phyloP scores from a whole-genome alignment of 2,329 filamentous ascomycete genomes.

The Daldinia sp. region DNA sequence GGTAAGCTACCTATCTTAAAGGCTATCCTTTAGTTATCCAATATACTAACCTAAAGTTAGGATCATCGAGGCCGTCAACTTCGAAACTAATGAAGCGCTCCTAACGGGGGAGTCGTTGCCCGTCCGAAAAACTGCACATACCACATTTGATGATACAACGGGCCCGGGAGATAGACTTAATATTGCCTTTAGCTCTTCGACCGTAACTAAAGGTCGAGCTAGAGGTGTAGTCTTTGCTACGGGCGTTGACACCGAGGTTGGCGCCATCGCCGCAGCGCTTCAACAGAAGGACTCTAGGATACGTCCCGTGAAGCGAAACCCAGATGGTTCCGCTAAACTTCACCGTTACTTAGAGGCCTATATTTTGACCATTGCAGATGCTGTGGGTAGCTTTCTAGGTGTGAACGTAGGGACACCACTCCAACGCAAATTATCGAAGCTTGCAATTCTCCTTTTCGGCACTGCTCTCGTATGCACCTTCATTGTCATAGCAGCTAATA shows the following conservation, averaged over 20 bases:
- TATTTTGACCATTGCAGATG: constrained; percentile 62
- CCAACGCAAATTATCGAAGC: constrained; percentile 71
- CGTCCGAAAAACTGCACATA: constrained; percentile 60
- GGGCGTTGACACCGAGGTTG: constrained; percentile 69
- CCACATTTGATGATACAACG: constrained; percentile 59
- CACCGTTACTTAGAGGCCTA: constrained; percentile 59
- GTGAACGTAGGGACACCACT: constrained; percentile 75
- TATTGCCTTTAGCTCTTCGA: constrained; percentile 68
- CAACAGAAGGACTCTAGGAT: constrained; percentile 62
- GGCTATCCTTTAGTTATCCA: too few species aligned
- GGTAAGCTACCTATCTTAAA: neutral
- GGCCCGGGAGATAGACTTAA: constrained; percentile 70
- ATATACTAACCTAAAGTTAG: constrained; percentile 38
- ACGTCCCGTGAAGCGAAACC: constrained; percentile 60
- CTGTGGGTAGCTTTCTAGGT: constrained; percentile 69
- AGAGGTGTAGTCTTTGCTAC: constrained; percentile 68
- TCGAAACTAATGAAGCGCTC: constrained; percentile 68
- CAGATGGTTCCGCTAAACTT: constrained; percentile 61
- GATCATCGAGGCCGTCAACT: constrained; percentile 61
- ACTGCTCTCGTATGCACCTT: constrained; percentile 74
- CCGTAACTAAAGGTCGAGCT: constrained; percentile 68
- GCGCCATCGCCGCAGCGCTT: constrained; percentile 69
- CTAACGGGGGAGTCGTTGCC: constrained; percentile 71
- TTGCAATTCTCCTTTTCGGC: constrained; percentile 71
- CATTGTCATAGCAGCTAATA: constrained; percentile 72